phyloP scores from a whole-genome alignment of 805 yeast species.

The Zygosaccharomyces gambellarensis region DNA sequence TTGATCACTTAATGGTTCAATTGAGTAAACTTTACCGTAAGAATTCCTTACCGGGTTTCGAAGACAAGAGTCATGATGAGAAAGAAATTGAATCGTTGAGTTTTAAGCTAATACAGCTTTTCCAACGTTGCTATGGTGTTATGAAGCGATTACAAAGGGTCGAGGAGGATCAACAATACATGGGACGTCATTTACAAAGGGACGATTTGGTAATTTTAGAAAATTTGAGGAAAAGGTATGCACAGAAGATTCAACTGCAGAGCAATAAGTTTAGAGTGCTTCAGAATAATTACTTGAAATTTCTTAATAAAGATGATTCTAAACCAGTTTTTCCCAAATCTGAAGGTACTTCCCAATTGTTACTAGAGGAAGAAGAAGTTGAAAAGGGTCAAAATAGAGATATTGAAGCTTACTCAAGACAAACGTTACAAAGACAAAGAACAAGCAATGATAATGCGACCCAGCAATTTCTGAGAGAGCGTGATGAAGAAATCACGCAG shows the following conservation, averaged over 20 bases:
- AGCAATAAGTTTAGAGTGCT: slow-evolving; percentile 77
- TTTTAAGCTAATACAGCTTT: slow-evolving; percentile 63
- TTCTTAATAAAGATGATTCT: slow-evolving; percentile 74
- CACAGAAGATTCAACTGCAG: slow-evolving; percentile 73
- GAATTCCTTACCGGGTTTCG: slow-evolving; percentile 81
- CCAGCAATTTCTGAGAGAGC: slow-evolving; percentile 39
- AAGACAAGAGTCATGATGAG: slow-evolving; percentile 73
- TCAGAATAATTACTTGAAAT: slow-evolving; percentile 85
- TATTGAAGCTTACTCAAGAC: slow-evolving; percentile 38
- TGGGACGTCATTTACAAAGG: slow-evolving; percentile 32
- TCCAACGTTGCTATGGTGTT: slow-evolving; percentile 72
- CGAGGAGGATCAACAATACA: slow-evolving; percentile 36
- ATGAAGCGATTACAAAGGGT: slow-evolving; percentile 60
- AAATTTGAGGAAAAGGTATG: slow-evolving; percentile 80
- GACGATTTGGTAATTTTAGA: slow-evolving; percentile 62
- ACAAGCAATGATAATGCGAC: slow-evolving; percentile 20
- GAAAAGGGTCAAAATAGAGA: slow-evolving; percentile 30
- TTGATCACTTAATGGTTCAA: slow-evolving; percentile 51
- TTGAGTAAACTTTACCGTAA: slow-evolving; percentile 71
- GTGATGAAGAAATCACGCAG: slow-evolving; percentile 86
- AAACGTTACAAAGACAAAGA: slow-evolving; percentile 30
- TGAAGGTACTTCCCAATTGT: slow-evolving; percentile 22
- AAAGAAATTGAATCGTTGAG: slow-evolving; percentile 74
- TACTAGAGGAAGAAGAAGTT: slow-evolving; percentile 34
- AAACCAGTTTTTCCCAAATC: slow-evolving; percentile 39